A percentile compares a stretch with the other conserved stretches of the same genome.
phyloP scores from a whole-genome alignment of 2,329 filamentous ascomycete genomes.

The Xylariaceae sp. region DNA sequence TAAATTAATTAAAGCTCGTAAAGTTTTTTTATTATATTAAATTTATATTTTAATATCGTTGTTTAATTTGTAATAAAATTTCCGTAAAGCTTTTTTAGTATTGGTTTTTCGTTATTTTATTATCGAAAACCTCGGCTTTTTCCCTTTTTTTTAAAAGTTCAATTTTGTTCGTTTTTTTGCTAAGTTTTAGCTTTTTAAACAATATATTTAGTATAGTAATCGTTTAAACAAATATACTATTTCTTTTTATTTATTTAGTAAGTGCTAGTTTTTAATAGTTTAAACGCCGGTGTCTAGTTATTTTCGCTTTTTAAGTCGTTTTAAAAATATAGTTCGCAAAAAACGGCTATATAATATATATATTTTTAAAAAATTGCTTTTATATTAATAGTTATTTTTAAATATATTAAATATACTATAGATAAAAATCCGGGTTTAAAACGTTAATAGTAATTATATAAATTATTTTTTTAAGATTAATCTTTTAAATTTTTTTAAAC shows the following conservation, averaged over 20 bases:
- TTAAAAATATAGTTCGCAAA: not conserved
- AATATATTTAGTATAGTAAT: not conserved
- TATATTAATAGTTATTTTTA: too few species aligned
- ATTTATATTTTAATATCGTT: too few species aligned
- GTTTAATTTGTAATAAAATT: not conserved
- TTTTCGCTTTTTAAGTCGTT: not conserved
- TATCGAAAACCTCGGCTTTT: not conserved
- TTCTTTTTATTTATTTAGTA: not conserved
- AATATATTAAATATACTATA: too few species aligned
- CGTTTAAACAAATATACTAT: not conserved
- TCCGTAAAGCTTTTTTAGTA: not conserved
- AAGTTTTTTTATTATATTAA: not conserved
- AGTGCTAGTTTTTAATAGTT: not conserved
- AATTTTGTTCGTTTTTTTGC: not conserved
- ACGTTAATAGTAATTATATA: not conserved
- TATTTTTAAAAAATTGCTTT: too few species aligned
- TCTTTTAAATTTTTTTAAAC: not conserved
- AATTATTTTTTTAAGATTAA: not conserved
- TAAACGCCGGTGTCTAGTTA: not conserved
- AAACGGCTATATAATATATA: too few species aligned
- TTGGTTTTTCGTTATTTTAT: not conserved
- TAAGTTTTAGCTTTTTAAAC: not conserved
- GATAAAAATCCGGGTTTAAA: too few species aligned
- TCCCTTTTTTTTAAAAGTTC: not conserved
- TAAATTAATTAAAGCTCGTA: not conserved